These are phyloP conservation scores for Epichloe festucae DNA, from an alignment of 2,329 filamentous ascomycete species.

Conservation along the genomic window DNA sequence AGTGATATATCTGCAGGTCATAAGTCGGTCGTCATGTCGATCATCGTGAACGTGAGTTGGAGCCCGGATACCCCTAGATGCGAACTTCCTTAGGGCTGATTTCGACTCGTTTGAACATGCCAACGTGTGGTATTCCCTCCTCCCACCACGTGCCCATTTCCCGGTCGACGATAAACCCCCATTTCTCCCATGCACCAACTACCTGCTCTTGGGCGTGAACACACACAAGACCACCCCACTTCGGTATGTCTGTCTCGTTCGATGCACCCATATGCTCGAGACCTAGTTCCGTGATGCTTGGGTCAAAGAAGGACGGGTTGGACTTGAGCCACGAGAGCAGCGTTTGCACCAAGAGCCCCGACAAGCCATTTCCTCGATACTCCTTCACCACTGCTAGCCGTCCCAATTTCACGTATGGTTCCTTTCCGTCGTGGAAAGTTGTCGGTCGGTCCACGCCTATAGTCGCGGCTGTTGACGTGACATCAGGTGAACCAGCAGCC, in stretches of 20 bases:
- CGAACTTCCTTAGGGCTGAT: slow-evolving; percentile 16
- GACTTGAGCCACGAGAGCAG: slow-evolving; percentile 54
- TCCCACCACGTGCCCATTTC: slow-evolving; percentile 67
- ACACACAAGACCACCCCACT: slow-evolving; percentile 64
- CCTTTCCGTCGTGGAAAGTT: slow-evolving; percentile 43
- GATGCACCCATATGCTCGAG: slow-evolving; percentile 30
- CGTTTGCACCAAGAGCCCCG: slow-evolving; percentile 50
- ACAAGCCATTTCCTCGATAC: slow-evolving; percentile 54
- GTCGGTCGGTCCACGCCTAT: slow-evolving; percentile 30
- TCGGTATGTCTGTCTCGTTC: slow-evolving; percentile 29
- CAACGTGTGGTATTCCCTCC: slow-evolving; percentile 73
- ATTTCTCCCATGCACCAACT: slow-evolving; percentile 50
- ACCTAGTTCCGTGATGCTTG: slow-evolving; percentile 30
- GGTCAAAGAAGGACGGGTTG: slow-evolving; percentile 45
- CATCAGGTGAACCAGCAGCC: not conserved
- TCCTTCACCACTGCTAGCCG: slow-evolving; percentile 57
- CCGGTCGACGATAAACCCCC: slow-evolving; percentile 64
- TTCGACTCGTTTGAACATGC: slow-evolving; percentile 55
- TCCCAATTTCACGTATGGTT: slow-evolving; percentile 74
- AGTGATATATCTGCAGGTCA: not conserved
- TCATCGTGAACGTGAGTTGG: not conserved
- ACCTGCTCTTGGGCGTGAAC: slow-evolving; percentile 65
- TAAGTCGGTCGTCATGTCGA: not conserved
- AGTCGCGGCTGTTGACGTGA: slow-evolving; percentile 7
- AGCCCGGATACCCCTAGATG: slow-evolving; percentile 8